phyloP scores from a whole-genome alignment of 2,329 filamentous ascomycete genomes.

The Diplocarpon mali region DNA sequence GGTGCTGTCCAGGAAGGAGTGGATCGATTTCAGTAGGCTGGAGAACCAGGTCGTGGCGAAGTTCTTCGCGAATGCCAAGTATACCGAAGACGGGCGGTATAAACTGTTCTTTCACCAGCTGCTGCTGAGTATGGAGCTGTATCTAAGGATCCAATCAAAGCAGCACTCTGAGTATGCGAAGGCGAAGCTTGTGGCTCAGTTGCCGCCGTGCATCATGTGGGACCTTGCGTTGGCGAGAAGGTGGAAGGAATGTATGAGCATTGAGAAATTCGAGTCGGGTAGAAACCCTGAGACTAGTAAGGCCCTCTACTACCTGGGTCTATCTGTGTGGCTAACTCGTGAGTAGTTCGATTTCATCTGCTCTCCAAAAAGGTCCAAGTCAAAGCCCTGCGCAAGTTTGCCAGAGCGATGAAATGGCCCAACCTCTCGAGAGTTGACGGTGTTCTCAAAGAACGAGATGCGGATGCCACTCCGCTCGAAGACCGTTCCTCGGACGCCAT shows the following conservation, averaged over 20 bases:
- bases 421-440: conserved; percentile 56
- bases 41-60: conserved; percentile 64
- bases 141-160: conserved; percentile 54
- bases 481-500: conserved; percentile 58
- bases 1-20: conserved; percentile 55
- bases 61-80: conserved; percentile 54
- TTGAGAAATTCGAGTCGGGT: conserved; percentile 46
- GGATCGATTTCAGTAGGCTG: conserved; percentile 62
- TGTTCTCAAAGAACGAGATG: conserved; percentile 44
- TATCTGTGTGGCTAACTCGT: background rate
- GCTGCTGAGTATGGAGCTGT: conserved; percentile 61
- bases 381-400: conserved; percentile 57
- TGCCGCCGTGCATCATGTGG: conserved; percentile 63
- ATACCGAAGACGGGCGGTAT: conserved; percentile 41
- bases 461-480: conserved; percentile 44
- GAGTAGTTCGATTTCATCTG: conserved; percentile 48
- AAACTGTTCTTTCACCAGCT: conserved; percentile 65
- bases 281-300: conserved; percentile 39
- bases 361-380: conserved; percentile 56
- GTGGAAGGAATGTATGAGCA: conserved; percentile 60
- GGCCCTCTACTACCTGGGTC: conserved; percentile 10
- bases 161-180: conserved; percentile 52
- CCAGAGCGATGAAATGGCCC: conserved; percentile 65
- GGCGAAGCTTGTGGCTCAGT: conserved; percentile 49
- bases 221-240: conserved; percentile 61